Percentiles rank a stretch among this genome's conserved stretches.
Conservation (phyloP, 371 early-diverging fungal species). For the Choanephora cucurbitarum region DNA sequence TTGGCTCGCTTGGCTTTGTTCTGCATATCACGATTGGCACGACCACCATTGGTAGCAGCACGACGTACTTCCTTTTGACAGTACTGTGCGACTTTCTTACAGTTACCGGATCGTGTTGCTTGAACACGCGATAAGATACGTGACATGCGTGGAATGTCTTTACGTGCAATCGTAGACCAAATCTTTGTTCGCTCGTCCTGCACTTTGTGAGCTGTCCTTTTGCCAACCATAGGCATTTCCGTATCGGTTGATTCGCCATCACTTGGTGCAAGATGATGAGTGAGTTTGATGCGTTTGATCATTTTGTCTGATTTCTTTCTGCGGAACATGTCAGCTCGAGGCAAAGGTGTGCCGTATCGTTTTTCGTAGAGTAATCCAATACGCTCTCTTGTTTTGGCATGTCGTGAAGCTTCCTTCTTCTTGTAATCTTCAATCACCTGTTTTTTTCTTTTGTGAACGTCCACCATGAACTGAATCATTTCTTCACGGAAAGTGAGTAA, state of each 20-base stretch:
- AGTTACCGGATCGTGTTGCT: conserved; percentile 57
- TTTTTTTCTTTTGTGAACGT: conserved; percentile 37
- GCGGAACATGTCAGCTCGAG: conserved; percentile 14
- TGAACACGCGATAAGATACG: conserved; percentile 58
- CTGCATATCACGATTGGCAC: conserved; percentile 48
- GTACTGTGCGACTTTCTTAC: conserved; percentile 61
- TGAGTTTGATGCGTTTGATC: conserved; percentile 1
- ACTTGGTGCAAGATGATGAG: background rate
- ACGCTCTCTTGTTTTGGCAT: conserved; percentile 32
- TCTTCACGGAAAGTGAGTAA: conserved; percentile 32
- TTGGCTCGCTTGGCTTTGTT: conserved; percentile 46
- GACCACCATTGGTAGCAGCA: conserved; percentile 48
- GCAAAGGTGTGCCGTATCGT: conserved; percentile 34
- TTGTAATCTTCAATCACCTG: conserved; percentile 45
- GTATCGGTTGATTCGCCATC: conserved; percentile 14
- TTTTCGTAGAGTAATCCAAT: conserved; percentile 42
- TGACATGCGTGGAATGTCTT: conserved; percentile 53
- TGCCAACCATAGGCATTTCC: background rate
- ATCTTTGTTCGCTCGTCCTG: conserved; percentile 39
- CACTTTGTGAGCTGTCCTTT: conserved; percentile 17
- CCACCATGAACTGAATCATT: conserved; percentile 51
- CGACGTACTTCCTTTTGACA: conserved; percentile 61
- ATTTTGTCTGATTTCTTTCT: background rate
- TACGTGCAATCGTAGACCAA: conserved; percentile 51
- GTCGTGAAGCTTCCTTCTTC: conserved; percentile 42